Evolutionary conservation across 139 green algal genomes (phyloP).

Genomic region (Coelastrella sp.): DNA sequence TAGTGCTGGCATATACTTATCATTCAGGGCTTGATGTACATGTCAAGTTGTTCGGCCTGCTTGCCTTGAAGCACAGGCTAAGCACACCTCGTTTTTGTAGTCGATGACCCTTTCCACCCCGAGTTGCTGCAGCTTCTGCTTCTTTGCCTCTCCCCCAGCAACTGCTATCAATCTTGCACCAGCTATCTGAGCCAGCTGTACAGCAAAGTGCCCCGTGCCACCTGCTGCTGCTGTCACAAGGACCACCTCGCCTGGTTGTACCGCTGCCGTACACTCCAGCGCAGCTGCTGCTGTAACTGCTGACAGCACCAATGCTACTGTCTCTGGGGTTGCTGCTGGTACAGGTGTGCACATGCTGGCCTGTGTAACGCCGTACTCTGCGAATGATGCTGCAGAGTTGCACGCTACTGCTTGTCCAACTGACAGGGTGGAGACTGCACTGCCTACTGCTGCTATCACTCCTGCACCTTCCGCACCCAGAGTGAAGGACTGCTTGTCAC

Average conservation of each 20-base stretch:
- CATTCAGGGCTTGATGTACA: no score
- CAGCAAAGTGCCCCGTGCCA: constrained; percentile 73
- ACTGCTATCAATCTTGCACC: constrained; percentile 64
- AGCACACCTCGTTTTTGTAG: constrained; percentile 47
- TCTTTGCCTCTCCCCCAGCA: constrained; percentile 57
- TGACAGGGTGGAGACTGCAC: constrained; percentile 35
- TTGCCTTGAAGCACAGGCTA: not conserved
- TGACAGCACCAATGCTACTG: constrained; percentile 59
- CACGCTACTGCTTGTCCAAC: constrained; percentile 65
- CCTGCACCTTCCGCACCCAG: constrained; percentile 75
- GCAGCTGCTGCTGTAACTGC: constrained; percentile 64
- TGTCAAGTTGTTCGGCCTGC: not conserved
- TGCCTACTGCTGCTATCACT: constrained; percentile 60
- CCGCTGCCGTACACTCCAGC: constrained; percentile 57
- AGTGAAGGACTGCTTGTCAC: constrained; percentile 40
- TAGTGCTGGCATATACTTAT: no score
- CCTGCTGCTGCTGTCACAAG: constrained; percentile 78
- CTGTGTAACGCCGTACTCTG: constrained; percentile 59
- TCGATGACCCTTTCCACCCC: constrained; percentile 59
- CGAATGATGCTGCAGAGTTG: constrained; percentile 57
- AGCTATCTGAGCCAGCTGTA: constrained; percentile 70
- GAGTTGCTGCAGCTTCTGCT: constrained; percentile 46
- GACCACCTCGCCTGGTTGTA: constrained; percentile 62
- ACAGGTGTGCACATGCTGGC: constrained; percentile 41
- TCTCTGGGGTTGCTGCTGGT: constrained; percentile 44